These are phyloP conservation scores for Neospora caninum DNA, from an alignment of 169 alveolate species.

Conservation along the genomic window DNA sequence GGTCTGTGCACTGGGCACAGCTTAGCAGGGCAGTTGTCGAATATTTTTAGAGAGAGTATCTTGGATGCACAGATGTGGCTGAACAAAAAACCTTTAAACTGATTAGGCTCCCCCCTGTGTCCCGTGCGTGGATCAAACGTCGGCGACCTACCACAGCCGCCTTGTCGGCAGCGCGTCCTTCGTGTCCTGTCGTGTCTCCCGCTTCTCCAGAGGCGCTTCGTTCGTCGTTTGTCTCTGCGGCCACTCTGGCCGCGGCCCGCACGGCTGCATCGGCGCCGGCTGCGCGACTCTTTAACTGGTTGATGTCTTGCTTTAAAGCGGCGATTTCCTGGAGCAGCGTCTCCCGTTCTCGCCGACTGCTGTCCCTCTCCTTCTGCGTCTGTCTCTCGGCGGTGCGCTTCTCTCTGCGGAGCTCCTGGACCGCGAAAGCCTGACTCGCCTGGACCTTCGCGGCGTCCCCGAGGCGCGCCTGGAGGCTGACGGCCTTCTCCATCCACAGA, in stretches of 20 bases:
- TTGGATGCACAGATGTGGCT: too few relatives aligned
- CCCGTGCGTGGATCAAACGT: too few relatives aligned
- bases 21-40: too few relatives aligned
- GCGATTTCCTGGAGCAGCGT: not conserved
- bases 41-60: too few relatives aligned
- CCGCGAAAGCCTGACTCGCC: not conserved
- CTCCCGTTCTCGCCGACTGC: not conserved
- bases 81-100: too few relatives aligned
- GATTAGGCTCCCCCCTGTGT: too few relatives aligned
- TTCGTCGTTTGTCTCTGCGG: not conserved
- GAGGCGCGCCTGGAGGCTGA: slow-evolving; percentile 1
- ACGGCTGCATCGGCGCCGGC: slow-evolving; percentile 28
- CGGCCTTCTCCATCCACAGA: slow-evolving; percentile 36
- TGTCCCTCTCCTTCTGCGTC: not conserved
- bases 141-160: not conserved
- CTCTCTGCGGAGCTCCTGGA: not conserved
- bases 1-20: too few relatives aligned
- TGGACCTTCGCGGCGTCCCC: not conserved
- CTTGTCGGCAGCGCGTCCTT: not conserved
- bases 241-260: not conserved
- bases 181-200: not conserved
- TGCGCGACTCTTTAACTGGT: not conserved
- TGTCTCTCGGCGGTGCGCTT: not conserved
- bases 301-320: not conserved
- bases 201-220: not conserved